A percentile compares a stretch with the other conserved stretches of the same genome.
Evolutionary conservation across 306 rosid genomes (phyloP).

Genomic region (Dicorynia guianensis): DNA sequence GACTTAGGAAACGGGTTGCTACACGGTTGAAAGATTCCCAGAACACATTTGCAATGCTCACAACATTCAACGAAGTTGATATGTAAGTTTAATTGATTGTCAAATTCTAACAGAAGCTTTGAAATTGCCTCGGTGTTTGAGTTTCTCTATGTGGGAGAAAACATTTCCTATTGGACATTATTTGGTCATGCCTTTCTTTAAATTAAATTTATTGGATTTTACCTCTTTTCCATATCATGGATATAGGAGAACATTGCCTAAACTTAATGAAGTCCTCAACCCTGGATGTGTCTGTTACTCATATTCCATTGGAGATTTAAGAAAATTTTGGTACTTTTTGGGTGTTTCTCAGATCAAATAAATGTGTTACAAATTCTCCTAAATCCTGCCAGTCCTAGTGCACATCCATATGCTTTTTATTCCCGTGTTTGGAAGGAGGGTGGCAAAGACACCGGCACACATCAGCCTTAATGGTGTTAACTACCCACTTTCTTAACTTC

Average conservation of each 20-base stretch:
- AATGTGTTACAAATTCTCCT: background rate
- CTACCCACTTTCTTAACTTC: background rate
- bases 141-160: background rate
- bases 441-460: background rate
- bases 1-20: slow-evolving; percentile 77
- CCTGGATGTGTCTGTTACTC: background rate
- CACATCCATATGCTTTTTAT: background rate
- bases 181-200: background rate
- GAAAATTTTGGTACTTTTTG: background rate
- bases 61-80: slow-evolving; percentile 91
- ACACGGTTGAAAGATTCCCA: slow-evolving; percentile 84
- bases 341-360: slow-evolving; percentile 8
- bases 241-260: background rate
- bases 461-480: background rate
- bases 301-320: slow-evolving; percentile 3
- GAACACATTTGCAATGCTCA: slow-evolving; percentile 84
- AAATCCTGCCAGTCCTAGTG: background rate
- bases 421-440: background rate
- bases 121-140: too few relatives aligned
- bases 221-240: background rate
- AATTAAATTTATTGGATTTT: slow-evolving; percentile 20
- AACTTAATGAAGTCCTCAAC: slow-evolving; percentile 1
- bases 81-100: slow-evolving; percentile 56
- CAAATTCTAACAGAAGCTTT: too few relatives aligned
- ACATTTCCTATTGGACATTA: slow-evolving; percentile 1